Evolutionary conservation across 2,329 filamentous ascomycete genomes (phyloP), one percentile per base, ranked within the genome.

Genomic region (Cordyceps cicadae): DNA sequence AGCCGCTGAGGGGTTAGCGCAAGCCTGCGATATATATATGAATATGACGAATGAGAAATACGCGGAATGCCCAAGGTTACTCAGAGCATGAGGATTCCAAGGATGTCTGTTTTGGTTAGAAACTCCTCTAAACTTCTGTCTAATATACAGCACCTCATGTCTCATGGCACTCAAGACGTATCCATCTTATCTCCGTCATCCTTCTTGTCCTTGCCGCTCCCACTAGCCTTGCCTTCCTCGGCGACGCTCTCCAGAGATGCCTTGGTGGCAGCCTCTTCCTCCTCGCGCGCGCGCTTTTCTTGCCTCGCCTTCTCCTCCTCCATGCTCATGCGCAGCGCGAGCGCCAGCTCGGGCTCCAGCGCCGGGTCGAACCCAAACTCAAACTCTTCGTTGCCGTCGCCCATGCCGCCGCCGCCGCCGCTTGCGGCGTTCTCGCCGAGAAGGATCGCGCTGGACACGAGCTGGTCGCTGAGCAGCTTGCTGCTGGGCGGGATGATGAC

Each of bases 261-360:
- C 78, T 92, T 93, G 66, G 85, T 85, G 59, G 89, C 83, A 49
- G 84, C 82, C 66, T 86, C 83, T 67, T 90, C 87, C 67, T 90
- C 87, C 64, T 90, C 85, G 68, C 87, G 86, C 67, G 88, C 90
- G 70, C 88, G 86, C 76, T 91, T 91, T 74, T 96, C 92, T 75
- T 95, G 87, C 69, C 94, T 82, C 63, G 92, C 92, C 79, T 95
- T 95, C 76, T 99, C 94, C 73, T 99, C 94, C 74, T 99, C 94
- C 84, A 96, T 91, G 75, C 90, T 96, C 91, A 99, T 96, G 65
- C 94, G 87, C 72, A 99, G 79, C 57, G 94, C 94, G 67, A 99
- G 84, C 24, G 94, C 94, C 70, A 99, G 79, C 74, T 99, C 94
- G 3, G 94, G 94, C 71, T 99, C 94, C 69, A 92, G 83, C 59